A percentile compares a stretch with the other conserved stretches of the same genome.
These are phyloP conservation scores for Mycena maculata DNA, from an alignment of 768 basidiomycete genomes.

Conservation along the genomic window DNA sequence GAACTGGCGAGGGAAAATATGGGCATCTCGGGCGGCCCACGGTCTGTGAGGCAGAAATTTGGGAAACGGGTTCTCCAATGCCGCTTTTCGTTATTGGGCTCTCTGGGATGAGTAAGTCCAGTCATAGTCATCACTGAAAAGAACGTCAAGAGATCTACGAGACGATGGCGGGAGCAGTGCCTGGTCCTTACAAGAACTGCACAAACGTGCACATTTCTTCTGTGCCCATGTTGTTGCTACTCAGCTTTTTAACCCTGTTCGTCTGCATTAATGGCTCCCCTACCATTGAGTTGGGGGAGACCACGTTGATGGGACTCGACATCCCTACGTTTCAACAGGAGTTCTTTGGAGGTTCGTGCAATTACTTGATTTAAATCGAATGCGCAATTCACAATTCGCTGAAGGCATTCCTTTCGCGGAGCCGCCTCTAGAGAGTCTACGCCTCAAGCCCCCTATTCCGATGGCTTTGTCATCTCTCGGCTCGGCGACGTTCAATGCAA, in stretches of 20 bases:
- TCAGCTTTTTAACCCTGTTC: neutral
- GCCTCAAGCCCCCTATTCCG: conserved; percentile 41
- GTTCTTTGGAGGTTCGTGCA: conserved; percentile 57
- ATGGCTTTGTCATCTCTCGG: conserved; percentile 34
- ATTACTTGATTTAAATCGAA: neutral
- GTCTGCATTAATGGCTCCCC: conserved; percentile 3
- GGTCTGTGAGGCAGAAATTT: too few species aligned
- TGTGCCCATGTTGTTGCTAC: conserved; percentile 4
- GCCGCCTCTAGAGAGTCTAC: conserved; percentile 43
- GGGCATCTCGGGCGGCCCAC: too few species aligned
- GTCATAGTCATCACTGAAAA: too few species aligned
- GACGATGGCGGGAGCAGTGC: neutral
- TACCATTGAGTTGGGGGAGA: conserved; percentile 50
- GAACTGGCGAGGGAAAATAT: too few species aligned
- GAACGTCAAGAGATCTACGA: too few species aligned
- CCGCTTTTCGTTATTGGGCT: too few species aligned
- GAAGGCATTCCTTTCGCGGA: conserved; percentile 49
- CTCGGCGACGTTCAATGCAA: conserved; percentile 39
- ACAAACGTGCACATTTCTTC: too few species aligned
- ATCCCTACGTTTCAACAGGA: conserved; percentile 43
- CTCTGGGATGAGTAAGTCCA: too few species aligned
- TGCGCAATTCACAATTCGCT: neutral
- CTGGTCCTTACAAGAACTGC: neutral
- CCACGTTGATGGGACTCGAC: conserved; percentile 52
- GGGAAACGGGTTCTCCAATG: too few species aligned